Percentiles rank a stretch among this genome's conserved stretches.
phyloP scores from a whole-genome alignment of 148 eudicot genomes.

The Rhododendron henanense region DNA sequence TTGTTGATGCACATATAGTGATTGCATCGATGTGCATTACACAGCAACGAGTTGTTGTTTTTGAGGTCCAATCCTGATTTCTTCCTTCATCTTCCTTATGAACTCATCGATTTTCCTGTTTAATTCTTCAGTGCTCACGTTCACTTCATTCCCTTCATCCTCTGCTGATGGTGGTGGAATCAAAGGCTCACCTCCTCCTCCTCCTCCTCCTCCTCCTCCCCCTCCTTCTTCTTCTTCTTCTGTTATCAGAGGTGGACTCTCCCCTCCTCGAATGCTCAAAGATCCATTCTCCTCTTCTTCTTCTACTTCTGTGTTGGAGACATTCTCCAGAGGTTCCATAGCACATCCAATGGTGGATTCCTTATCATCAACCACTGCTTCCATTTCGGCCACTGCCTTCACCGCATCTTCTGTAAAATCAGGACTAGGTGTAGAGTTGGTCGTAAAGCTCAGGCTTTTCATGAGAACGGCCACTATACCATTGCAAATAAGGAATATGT shows the following conservation, averaged over 20 bases:
- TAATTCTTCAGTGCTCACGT: constrained; percentile 32
- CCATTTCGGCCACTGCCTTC: not conserved
- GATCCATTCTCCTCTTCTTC: not conserved
- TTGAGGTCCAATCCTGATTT: constrained; percentile 29
- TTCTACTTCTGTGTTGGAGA: not conserved
- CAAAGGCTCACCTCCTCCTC: not conserved
- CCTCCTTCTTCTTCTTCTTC: not conserved
- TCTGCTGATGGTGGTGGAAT: constrained; percentile 7
- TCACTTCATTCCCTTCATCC: constrained; percentile 3
- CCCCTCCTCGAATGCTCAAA: not conserved
- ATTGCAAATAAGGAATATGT: constrained; percentile 45
- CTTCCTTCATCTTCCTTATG: constrained; percentile 49
- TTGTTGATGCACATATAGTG: not conserved
- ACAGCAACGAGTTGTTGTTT: constrained; percentile 18
- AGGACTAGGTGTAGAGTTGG: not conserved
- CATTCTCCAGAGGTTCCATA: not conserved
- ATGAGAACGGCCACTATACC: constrained; percentile 29
- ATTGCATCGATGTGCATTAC: not conserved
- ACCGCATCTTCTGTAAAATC: not conserved
- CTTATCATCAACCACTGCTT: not conserved
- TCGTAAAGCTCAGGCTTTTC: constrained; percentile 7
- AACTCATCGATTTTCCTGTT: constrained; percentile 45
- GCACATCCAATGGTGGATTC: not conserved
- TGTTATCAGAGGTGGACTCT: not conserved
- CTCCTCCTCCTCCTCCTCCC: not conserved